These are phyloP conservation scores for Cryptococcus sp. DNA, from an alignment of 1,284 basidiomycete species.

Conservation along the genomic window DNA sequence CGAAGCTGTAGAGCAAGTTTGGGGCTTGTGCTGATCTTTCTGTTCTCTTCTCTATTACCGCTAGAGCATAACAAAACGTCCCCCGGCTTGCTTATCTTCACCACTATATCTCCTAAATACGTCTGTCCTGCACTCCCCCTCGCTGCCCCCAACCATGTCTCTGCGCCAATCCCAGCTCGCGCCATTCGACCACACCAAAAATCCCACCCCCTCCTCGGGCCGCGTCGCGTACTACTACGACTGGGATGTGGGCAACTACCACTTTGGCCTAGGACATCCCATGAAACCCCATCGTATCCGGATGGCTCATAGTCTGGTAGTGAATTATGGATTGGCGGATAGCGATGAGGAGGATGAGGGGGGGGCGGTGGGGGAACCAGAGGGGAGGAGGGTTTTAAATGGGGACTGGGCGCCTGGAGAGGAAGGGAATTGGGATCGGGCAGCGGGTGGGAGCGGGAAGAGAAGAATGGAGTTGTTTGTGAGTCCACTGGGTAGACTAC, in stretches of 20 bases:
- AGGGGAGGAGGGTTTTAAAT: slow-evolving; percentile 27
- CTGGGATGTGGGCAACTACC: slow-evolving; percentile 52
- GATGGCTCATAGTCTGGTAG: slow-evolving; percentile 86
- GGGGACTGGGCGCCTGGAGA: slow-evolving; percentile 14
- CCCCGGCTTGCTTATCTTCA: too few species aligned
- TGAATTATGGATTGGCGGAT: slow-evolving; percentile 72
- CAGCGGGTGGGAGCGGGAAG: slow-evolving; percentile 28
- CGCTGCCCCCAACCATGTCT: too few species aligned
- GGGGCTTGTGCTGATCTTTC: too few species aligned
- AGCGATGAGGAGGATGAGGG: slow-evolving; percentile 26
- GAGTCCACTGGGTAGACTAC: slow-evolving; percentile 34
- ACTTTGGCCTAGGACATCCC: slow-evolving; percentile 80
- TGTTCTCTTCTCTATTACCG: too few species aligned
- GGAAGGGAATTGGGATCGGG: slow-evolving; percentile 25
- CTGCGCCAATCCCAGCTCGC: too few species aligned
- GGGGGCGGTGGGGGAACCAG: slow-evolving; percentile 12
- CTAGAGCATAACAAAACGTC: too few species aligned
- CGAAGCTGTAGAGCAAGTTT: too few species aligned
- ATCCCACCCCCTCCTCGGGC: too few species aligned
- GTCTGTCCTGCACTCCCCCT: too few species aligned
- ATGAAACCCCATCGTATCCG: slow-evolving; percentile 95
- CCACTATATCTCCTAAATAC: too few species aligned
- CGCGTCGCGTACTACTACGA: slow-evolving; percentile 32
- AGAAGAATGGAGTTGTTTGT: slow-evolving; percentile 81
- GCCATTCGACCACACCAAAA: too few species aligned